Evolutionary conservation across 106 monocot genomes (phyloP).

Genomic region (Cymbidium sinense): DNA sequence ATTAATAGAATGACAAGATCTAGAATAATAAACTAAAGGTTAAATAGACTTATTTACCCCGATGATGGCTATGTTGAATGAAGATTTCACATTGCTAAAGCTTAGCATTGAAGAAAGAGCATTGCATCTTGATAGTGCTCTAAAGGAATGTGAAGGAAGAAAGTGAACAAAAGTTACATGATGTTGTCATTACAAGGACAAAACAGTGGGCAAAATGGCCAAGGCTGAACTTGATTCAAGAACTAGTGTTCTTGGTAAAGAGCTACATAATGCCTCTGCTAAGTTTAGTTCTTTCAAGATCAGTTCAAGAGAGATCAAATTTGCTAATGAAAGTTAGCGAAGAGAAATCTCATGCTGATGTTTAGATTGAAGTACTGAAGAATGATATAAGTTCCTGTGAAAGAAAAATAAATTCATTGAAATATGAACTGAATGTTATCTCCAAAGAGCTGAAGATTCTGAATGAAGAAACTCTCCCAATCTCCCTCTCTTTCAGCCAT

Average conservation of each 20-base stretch:
- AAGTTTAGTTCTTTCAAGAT: slow-evolving; percentile 47
- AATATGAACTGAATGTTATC: slow-evolving; percentile 70
- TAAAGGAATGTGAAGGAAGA: slow-evolving; percentile 89
- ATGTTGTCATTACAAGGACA: slow-evolving; percentile 59
- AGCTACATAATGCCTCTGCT: slow-evolving; percentile 42
- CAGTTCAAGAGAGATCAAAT: slow-evolving; percentile 53
- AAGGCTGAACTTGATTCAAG: slow-evolving; percentile 57
- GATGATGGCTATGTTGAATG: too few species aligned
- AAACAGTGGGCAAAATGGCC: slow-evolving; percentile 71
- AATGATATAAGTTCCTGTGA: slow-evolving; percentile 45
- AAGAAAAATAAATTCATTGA: slow-evolving; percentile 63
- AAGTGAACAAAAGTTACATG: slow-evolving; percentile 71
- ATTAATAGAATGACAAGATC: too few species aligned
- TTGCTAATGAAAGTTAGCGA: slow-evolving; percentile 58
- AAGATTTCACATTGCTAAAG: slow-evolving; percentile 53
- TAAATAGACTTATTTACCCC: too few species aligned
- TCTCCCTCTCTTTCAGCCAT: too few species aligned
- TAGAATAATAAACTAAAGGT: too few species aligned
- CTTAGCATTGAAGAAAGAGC: slow-evolving; percentile 60
- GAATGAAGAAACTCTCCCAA: slow-evolving; percentile 83
- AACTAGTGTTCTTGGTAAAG: slow-evolving; percentile 46
- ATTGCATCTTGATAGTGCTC: slow-evolving; percentile 58
- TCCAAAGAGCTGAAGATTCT: slow-evolving; percentile 81
- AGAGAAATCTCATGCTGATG: slow-evolving; percentile 68
- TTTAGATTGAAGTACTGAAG: slow-evolving; percentile 69